These are phyloP conservation scores for Neurospora sp. DNA, from an alignment of 495 filamentous ascomycete genomes.

Conservation along the genomic window DNA sequence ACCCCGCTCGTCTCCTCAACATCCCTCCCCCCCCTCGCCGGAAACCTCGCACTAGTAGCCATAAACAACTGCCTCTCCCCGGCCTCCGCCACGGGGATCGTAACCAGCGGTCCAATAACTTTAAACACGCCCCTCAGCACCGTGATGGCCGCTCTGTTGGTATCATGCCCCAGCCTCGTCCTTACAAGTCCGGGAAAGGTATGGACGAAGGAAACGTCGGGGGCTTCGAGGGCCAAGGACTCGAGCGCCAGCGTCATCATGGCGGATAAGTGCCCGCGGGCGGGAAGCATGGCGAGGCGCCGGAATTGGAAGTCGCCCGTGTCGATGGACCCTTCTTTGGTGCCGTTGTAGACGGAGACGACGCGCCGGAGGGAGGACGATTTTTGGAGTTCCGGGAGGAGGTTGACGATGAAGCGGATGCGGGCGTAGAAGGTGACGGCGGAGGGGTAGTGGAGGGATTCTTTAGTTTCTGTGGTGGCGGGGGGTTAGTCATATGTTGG, in stretches of 20 bases:
- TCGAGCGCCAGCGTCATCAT: constrained; percentile 45
- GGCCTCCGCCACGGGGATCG: constrained; percentile 27
- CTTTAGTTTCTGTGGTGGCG: constrained; percentile 38
- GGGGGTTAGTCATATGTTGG: not conserved
- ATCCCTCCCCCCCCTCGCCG: constrained; percentile 14
- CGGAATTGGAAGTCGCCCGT: constrained; percentile 34
- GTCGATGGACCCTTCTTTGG: constrained; percentile 44
- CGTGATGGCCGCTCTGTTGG: not conserved
- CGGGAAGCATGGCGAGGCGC: constrained; percentile 2
- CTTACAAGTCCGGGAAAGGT: constrained; percentile 45
- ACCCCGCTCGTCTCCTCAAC: constrained; percentile 16
- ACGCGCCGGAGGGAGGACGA: constrained; percentile 45
- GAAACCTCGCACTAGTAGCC: constrained; percentile 41
- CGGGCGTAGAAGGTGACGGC: constrained; percentile 53
- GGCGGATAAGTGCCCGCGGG: constrained; percentile 35
- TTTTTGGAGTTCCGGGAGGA: constrained; percentile 47
- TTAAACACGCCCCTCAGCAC: not conserved
- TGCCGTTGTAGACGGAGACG: constrained; percentile 43
- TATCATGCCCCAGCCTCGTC: constrained; percentile 17
- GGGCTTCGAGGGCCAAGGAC: constrained; percentile 33
- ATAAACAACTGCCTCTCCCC: constrained; percentile 47
- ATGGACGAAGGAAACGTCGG: constrained; percentile 49
- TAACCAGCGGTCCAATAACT: constrained; percentile 7
- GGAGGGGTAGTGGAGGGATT: constrained; percentile 45
- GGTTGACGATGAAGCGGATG: constrained; percentile 50